A percentile compares a stretch with the other conserved stretches of the same genome.
Evolutionary conservation across 2,329 filamentous ascomycete genomes (phyloP).

Genomic region (Colletotrichum sidae): DNA sequence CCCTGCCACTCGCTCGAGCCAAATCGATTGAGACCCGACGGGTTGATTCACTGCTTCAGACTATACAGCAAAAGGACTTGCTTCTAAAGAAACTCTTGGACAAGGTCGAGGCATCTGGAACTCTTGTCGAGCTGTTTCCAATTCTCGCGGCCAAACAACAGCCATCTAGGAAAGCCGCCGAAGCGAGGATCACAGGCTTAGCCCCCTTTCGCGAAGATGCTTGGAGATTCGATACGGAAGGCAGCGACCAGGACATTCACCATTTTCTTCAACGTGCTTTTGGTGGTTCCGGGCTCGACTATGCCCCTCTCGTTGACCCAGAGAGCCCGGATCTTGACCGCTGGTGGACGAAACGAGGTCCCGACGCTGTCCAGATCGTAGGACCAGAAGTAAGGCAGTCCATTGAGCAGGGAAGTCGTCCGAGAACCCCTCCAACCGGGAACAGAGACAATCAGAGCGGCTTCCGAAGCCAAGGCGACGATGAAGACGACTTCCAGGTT

Average conservation of each 20-base stretch:
- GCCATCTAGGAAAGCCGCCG: constrained; percentile 56
- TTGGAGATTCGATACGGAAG: constrained; percentile 50
- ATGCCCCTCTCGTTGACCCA: constrained; percentile 44
- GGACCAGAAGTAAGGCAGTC: constrained; percentile 11
- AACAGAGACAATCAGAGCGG: no score
- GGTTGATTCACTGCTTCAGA: constrained; percentile 54
- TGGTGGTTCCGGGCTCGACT: constrained; percentile 47
- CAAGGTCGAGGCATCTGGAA: constrained; percentile 64
- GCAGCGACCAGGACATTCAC: constrained; percentile 45
- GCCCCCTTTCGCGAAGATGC: constrained; percentile 57
- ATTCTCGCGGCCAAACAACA: constrained; percentile 59
- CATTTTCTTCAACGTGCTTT: constrained; percentile 58
- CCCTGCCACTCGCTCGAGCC: constrained; percentile 63
- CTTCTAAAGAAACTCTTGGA: constrained; percentile 63
- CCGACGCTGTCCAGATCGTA: constrained; percentile 21
- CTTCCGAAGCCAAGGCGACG: constrained; percentile 40
- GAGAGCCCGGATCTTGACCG: constrained; percentile 52
- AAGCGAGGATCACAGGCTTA: constrained; percentile 63
- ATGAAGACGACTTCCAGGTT: constrained; percentile 64
- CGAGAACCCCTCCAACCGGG: no score
- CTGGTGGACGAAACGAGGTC: constrained; percentile 57
- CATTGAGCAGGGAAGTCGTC: no score
- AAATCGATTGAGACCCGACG: constrained; percentile 55
- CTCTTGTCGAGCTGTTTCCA: constrained; percentile 65
- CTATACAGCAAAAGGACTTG: constrained; percentile 62